Evolutionary conservation across 2,329 filamentous ascomycete genomes (phyloP), one percentile per base, ranked within the genome.

Genomic region (Trichophyton simii): DNA sequence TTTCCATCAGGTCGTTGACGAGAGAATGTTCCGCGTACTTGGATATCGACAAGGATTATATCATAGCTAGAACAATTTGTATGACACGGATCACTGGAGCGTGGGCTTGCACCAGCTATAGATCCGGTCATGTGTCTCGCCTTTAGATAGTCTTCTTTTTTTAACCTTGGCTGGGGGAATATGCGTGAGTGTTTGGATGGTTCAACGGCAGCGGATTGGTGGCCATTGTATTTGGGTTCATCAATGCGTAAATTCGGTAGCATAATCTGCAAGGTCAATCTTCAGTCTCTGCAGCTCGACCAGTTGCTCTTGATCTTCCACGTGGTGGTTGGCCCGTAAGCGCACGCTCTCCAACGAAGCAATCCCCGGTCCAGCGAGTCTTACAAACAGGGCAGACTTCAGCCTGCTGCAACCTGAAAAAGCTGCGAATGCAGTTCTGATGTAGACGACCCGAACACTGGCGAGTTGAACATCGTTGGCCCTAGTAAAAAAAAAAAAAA

Each of bases 361-460:
- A 71, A 60, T 81, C 71, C 15, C 79, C 78, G 8, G 73, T 76
- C 82, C 82, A 84, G 2, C 72, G 69, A 20, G 71, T 74, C 65
- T 79, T 77, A 69, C 82, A 84, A 2, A 75, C 62, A 0, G 88
- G 87, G 68, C 90, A 95, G 48, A 78, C 80, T 63, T 81, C 81
- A 0, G 79, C 79, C 61, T 81, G 75, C 64, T 83, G 80, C 46
- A 84, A 82, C 20, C 87, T 80, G 79, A 90, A 95, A 72, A 87
- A 90, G 31, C 83, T 84, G 11, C 83, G 81, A 61, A 84, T 80
- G 72, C 91, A 96, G 58, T 86, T 83, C 65, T 91, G 83, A 72
- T 96, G 91, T 15, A 96, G 73, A 9, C 91, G 80, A 9, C 85
- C 80, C 34, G 75, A 77, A 71, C 91, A 96, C 20, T 84, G 80